These are phyloP conservation scores for Suaeda aralocaspica DNA, from an alignment of 148 eudicot species.

Conservation along the genomic window DNA sequence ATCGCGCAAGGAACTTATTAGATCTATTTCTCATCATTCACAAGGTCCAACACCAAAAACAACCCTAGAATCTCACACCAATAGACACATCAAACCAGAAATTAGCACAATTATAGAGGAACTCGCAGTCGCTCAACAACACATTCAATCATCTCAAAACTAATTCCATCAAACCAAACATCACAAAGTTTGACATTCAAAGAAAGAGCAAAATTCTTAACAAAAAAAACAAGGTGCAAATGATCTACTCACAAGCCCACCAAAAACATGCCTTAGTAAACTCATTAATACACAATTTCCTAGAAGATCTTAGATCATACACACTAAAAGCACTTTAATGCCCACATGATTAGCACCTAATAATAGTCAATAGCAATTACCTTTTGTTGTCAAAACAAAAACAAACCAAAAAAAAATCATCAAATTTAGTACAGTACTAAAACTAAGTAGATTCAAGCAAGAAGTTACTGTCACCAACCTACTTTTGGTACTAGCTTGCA, in stretches of 20 bases:
- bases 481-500: slow-evolving; percentile 16
- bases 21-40: neutral
- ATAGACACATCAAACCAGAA: slow-evolving; percentile 2
- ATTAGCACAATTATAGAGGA: neutral
- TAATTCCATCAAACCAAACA: neutral
- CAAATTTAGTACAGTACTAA: neutral
- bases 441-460: neutral
- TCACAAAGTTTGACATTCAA: neutral
- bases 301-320: neutral
- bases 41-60: neutral
- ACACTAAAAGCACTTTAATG: neutral
- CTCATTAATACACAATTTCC: neutral
- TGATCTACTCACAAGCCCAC: slow-evolving; percentile 8
- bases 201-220: neutral
- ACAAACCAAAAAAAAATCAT: slow-evolving; percentile 1
- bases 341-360: neutral
- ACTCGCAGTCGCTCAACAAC: neutral
- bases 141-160: neutral
- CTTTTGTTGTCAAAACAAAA: neutral
- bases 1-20: neutral
- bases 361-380: neutral
- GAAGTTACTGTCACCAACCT: slow-evolving; percentile 11
- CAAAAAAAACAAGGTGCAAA: neutral
- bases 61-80: slow-evolving; percentile 1
- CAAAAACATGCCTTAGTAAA: neutral